Base-by-base conservation (phyloP, 345 rosid genomes). In the Firmiana major region DNA sequence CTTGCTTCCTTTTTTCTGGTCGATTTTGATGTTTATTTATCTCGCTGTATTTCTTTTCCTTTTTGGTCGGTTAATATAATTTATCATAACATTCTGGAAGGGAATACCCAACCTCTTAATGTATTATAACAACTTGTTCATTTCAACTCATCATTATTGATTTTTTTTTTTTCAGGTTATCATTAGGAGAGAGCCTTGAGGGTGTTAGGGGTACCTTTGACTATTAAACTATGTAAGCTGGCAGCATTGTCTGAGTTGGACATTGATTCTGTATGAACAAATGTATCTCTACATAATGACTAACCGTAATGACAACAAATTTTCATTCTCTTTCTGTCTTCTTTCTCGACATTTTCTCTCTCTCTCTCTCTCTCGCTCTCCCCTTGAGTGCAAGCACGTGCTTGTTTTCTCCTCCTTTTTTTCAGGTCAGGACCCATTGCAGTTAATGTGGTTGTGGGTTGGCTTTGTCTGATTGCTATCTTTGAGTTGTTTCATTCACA, bases 101-200 rank as follows among this genome's bases (percentile, higher is more conserved):
- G 36, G 10, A 31, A 15, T 13, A 3, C 7, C 34, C 36, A 11
- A 24, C 7, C 16, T 59, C 2, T 24, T 24, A 68, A 45, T 45
- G 5, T 46, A 26, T 46, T 46, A 0, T 46, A 43, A 43, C 53
- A 31, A 31, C 34, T 31, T 31, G 34, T 31, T 31, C 3, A 0
- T 31, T 31, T 31, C 34, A 31, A 31, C 34, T 31, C 34, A 31
- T 31, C 34, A 31, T 31, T 31, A 0, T 59, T 53, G 12, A 19
- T 64, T 48, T 21, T 36, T 11, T 22, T 17, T 72, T 57, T 81
- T 15, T 31, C 87, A 89, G 91, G 84, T 75, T 81, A 55, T 89
- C 91, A 45, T 4, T 88, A 68, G 93, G 89, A 63, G 93, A 89
- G 81, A 83, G 90, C 76, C 79, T 88, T 8, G 88, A 84, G 34